Conservation (phyloP, 257 asterid genomes). For the Rauvolfia tetraphylla region DNA sequence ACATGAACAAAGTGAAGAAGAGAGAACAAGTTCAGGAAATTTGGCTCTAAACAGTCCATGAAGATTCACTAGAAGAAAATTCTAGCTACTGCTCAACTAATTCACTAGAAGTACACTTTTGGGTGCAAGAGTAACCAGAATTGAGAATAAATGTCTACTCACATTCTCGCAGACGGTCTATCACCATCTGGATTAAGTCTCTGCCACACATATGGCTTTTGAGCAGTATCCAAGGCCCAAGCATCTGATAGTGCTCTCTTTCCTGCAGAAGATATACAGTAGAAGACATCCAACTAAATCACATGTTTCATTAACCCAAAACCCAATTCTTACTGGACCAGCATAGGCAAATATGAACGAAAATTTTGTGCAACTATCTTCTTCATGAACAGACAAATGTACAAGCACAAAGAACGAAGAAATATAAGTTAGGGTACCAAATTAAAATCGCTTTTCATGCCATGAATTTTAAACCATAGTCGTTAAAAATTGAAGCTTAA, state of each 20-base stretch:
- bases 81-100: background rate
- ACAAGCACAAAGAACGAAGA: background rate
- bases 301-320: background rate
- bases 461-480: background rate
- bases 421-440: background rate
- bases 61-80: background rate
- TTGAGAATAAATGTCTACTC: constrained; percentile 34
- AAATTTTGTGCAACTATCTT: background rate
- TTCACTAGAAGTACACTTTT: background rate
- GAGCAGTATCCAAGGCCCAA: constrained; percentile 99
- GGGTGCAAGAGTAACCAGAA: constrained; percentile 5
- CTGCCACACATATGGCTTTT: constrained; percentile 95
- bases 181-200: constrained; percentile 96
- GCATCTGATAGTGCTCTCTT: constrained; percentile 94
- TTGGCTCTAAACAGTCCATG: background rate
- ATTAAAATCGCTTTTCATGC: background rate
- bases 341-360: background rate
- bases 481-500: background rate
- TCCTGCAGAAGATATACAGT: constrained; percentile 44
- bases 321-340: background rate
- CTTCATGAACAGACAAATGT: background rate
- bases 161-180: constrained; percentile 95
- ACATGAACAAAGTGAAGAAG: background rate
- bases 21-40: background rate
- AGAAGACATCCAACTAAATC: background rate